These are phyloP conservation scores for Lumnitzera littorea DNA, from an alignment of 345 rosid species.

Conservation along the genomic window DNA sequence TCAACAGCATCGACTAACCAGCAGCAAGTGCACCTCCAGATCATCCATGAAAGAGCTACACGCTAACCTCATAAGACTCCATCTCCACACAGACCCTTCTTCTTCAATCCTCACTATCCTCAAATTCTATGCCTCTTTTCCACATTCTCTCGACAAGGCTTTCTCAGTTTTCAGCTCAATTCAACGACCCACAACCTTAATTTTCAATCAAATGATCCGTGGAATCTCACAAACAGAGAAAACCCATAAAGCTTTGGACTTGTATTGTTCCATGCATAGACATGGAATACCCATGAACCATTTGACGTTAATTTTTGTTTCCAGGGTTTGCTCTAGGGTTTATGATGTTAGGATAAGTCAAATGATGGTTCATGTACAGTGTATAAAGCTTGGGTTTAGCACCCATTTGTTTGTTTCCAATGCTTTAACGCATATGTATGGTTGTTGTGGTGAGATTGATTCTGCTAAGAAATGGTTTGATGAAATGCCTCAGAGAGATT, in stretches of 20 bases:
- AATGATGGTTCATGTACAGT: slow-evolving; percentile 27
- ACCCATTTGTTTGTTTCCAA: slow-evolving; percentile 42
- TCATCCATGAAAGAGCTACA: slow-evolving; percentile 25
- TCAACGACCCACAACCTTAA: slow-evolving; percentile 26
- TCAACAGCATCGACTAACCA: slow-evolving; percentile 9
- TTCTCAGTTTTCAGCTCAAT: slow-evolving; percentile 28
- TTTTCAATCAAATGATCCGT: slow-evolving; percentile 39
- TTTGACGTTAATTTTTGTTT: slow-evolving; percentile 32
- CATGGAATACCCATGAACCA: slow-evolving; percentile 29
- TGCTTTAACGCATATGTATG: slow-evolving; percentile 42
- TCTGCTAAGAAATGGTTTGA: slow-evolving; percentile 39
- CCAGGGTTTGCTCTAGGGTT: slow-evolving; percentile 42
- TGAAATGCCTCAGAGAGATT: slow-evolving; percentile 40
- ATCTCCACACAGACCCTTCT: slow-evolving; percentile 26
- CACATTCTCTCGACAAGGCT: slow-evolving; percentile 25
- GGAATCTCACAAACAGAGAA: slow-evolving; percentile 30
- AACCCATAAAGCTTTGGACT: slow-evolving; percentile 29
- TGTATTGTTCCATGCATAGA: slow-evolving; percentile 22
- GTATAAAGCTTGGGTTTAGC: slow-evolving; percentile 36
- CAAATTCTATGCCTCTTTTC: slow-evolving; percentile 36
- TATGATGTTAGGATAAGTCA: slow-evolving; percentile 21
- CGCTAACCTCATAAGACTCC: slow-evolving; percentile 29
- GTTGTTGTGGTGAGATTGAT: slow-evolving; percentile 17
- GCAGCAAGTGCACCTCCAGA: slow-evolving; percentile 1
- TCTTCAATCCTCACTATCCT: slow-evolving; percentile 32